Evolutionary conservation across 2,329 filamentous ascomycete species (phyloP).

Genomic region (Aaosphaeria pasadenensis): DNA sequence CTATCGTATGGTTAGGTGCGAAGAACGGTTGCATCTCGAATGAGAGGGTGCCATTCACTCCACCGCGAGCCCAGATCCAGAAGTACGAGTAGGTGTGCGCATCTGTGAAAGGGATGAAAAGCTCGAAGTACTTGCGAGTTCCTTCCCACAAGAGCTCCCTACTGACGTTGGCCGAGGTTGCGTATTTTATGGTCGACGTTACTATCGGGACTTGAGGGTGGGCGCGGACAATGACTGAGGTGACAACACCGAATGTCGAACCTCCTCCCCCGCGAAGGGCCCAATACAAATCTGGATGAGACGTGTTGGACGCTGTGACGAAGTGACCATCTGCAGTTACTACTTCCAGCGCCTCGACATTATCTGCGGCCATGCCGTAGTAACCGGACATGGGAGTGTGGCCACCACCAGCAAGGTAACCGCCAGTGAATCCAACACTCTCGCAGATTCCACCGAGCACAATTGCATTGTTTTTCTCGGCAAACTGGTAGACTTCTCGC

Average conservation of each 20-base stretch:
- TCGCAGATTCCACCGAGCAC: conserved; percentile 10
- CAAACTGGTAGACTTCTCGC: conserved; percentile 7
- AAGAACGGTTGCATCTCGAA: conserved; percentile 6
- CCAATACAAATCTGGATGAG: conserved; percentile 19
- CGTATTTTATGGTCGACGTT: not conserved
- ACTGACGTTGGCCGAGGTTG: conserved; percentile 7
- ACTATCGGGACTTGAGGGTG: conserved; percentile 12
- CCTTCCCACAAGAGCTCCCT: conserved; percentile 16
- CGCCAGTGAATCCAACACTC: conserved; percentile 47
- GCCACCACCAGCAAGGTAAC: conserved; percentile 46
- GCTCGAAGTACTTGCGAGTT: conserved; percentile 1
- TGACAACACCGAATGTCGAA: conserved; percentile 14
- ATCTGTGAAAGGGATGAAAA: conserved; percentile 1
- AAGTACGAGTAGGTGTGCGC: conserved; percentile 1
- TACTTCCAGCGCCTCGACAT: conserved; percentile 10
- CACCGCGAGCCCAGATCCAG: not conserved
- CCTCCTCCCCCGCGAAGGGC: conserved; percentile 19
- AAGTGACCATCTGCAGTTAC: conserved; percentile 10
- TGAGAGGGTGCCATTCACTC: not conserved
- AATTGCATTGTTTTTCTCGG: conserved; percentile 4
- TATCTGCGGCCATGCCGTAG: conserved; percentile 32
- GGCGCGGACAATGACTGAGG: conserved; percentile 13
- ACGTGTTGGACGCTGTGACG: conserved; percentile 5
- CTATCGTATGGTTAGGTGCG: conserved; percentile 7
- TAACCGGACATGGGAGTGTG: conserved; percentile 50